Conservation (phyloP, 2,329 filamentous ascomycete genomes). For the Talaromyces verruculosus region DNA sequence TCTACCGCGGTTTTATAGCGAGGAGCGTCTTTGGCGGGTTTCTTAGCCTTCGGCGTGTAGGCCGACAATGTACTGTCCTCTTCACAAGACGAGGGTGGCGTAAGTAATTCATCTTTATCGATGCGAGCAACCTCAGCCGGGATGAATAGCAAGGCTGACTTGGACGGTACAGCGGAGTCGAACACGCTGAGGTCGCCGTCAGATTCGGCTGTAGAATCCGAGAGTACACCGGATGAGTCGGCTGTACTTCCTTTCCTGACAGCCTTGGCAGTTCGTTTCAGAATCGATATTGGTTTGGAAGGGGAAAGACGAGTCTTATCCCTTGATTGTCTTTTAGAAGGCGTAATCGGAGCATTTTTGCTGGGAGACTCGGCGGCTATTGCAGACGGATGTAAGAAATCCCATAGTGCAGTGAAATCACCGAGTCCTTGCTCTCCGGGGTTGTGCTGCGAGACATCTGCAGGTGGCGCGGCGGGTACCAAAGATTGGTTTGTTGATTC, state of each 20-base stretch:
- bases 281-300: conserved; percentile 24
- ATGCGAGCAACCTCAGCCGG: conserved; percentile 30
- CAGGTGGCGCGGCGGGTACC: conserved; percentile 22
- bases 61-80: conserved; percentile 24
- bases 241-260: neutral
- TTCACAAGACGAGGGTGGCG: conserved; percentile 40
- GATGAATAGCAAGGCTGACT: conserved; percentile 27
- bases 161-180: conserved; percentile 29
- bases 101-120: conserved; percentile 26
- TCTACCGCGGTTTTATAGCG: conserved; percentile 31
- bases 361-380: neutral
- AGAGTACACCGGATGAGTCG: conserved; percentile 24
- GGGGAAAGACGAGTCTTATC: neutral
- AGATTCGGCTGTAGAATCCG: conserved; percentile 34
- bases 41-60: neutral
- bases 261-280: conserved; percentile 23
- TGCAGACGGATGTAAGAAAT: conserved; percentile 34
- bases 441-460: neutral
- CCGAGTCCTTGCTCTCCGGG: conserved; percentile 35
- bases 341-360: neutral
- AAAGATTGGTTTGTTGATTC: neutral
- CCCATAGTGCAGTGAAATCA: conserved; percentile 47
- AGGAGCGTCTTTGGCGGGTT: conserved; percentile 16
- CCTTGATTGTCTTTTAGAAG: neutral
- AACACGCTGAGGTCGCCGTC: conserved; percentile 34